These are phyloP conservation scores for Beauveria australis DNA, from an alignment of 2,329 filamentous ascomycete genomes.

Conservation along the genomic window DNA sequence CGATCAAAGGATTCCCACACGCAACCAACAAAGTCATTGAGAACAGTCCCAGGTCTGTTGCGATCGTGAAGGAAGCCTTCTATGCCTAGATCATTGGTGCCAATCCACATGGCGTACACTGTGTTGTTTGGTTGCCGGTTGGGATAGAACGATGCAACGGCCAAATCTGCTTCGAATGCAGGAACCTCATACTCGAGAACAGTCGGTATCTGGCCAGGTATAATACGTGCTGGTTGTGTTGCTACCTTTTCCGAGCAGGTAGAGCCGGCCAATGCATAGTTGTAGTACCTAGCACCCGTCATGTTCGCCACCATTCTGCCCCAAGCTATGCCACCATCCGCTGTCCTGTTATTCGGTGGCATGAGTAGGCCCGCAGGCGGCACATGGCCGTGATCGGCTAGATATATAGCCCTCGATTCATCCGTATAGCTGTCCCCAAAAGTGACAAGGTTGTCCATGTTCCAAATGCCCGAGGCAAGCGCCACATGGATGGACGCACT, in stretches of 20 bases:
- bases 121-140: conserved; percentile 47
- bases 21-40: conserved; percentile 60
- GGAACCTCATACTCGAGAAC: conserved; percentile 54
- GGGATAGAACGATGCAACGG: conserved; percentile 33
- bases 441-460: conserved; percentile 52
- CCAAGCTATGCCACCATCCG: conserved; percentile 62
- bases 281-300: conserved; percentile 47
- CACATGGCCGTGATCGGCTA: conserved; percentile 48
- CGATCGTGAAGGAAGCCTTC: conserved; percentile 58
- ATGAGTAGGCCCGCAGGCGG: conserved; percentile 53
- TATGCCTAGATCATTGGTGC: conserved; percentile 68
- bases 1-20: conserved; percentile 51
- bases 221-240: conserved; percentile 29
- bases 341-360: conserved; percentile 40
- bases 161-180: conserved; percentile 43
- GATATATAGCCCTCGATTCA: conserved; percentile 58
- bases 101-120: conserved; percentile 71
- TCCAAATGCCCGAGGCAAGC: not conserved
- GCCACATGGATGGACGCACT: not conserved
- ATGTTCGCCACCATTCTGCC: conserved; percentile 55
- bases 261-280: conserved; percentile 67
- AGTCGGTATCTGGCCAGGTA: conserved; percentile 45
- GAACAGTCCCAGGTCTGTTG: conserved; percentile 49
- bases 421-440: conserved; percentile 76
- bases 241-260: conserved; percentile 64